Percentiles rank a stretch among this genome's conserved stretches.
Evolutionary conservation across 345 rosid genomes (phyloP).

Genomic region (Boechera divaricarpa): DNA sequence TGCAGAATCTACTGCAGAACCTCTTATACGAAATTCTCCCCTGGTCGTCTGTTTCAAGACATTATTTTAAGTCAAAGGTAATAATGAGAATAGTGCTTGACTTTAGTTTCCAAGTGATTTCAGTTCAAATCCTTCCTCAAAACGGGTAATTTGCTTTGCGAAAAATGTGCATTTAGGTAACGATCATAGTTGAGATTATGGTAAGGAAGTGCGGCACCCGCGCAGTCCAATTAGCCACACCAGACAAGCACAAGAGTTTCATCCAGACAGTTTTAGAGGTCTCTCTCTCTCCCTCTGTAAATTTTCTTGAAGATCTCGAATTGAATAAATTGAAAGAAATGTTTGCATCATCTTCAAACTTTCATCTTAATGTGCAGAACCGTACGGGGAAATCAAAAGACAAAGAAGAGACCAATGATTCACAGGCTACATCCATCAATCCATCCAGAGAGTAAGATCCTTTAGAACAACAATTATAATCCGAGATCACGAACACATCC

Average conservation of each 20-base stretch:
- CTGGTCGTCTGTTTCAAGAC: conserved; percentile 87
- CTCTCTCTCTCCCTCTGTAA: neutral
- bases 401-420: conserved; percentile 50
- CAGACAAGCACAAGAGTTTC: conserved; percentile 76
- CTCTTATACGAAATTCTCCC: conserved; percentile 63
- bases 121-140: conserved; percentile 19
- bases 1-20: conserved; percentile 64
- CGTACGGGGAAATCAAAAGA: conserved; percentile 63
- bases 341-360: conserved; percentile 1
- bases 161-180: conserved; percentile 58
- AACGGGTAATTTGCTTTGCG: neutral
- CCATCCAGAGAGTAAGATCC: conserved; percentile 43
- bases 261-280: conserved; percentile 83
- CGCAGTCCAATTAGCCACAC: conserved; percentile 65
- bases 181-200: conserved; percentile 82
- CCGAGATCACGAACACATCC: neutral
- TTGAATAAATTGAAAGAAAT: neutral
- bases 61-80: conserved; percentile 90
- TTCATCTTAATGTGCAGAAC: conserved; percentile 58
- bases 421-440: conserved; percentile 28
- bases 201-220: conserved; percentile 82
- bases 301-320: neutral
- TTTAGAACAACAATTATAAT: conserved; percentile 2
- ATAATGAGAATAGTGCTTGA: neutral
- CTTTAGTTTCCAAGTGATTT: conserved; percentile 3